phyloP scores from a whole-genome alignment of 2,329 filamentous ascomycete genomes.

The Leptographium procerum region DNA sequence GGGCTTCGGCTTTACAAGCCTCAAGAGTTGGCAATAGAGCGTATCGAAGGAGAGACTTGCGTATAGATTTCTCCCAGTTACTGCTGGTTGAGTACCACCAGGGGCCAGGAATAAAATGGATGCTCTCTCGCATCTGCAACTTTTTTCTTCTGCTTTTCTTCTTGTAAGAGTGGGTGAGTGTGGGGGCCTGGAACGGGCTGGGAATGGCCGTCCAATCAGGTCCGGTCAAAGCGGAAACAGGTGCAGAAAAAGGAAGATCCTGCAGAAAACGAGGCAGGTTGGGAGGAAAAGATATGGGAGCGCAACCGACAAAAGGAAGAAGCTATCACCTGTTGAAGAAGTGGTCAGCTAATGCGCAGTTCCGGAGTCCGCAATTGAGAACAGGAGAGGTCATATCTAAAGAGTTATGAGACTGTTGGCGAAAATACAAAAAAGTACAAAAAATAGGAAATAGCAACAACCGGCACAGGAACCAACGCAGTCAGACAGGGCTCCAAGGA shows the following conservation, averaged over 20 bases:
- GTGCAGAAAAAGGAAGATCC: neutral
- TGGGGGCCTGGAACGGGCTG: neutral
- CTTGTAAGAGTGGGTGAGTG: neutral
- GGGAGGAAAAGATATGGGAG: neutral
- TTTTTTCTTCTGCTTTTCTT: neutral
- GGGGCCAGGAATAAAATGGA: neutral
- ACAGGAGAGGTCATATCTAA: too few relatives aligned
- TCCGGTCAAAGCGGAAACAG: neutral
- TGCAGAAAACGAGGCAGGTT: neutral
- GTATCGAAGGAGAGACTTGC: too few relatives aligned
- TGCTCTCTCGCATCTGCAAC: neutral
- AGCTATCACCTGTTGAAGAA: neutral
- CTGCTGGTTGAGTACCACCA: neutral
- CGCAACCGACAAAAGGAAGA: neutral
- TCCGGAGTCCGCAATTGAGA: too few relatives aligned
- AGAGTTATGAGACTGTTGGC: too few relatives aligned
- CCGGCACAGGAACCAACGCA: neutral
- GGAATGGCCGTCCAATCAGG: neutral
- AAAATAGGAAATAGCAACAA: too few relatives aligned
- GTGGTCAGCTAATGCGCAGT: neutral
- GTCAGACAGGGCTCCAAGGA: too few relatives aligned
- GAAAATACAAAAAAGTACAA: too few relatives aligned
- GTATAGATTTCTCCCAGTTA: neutral
- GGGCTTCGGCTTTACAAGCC: too few relatives aligned
- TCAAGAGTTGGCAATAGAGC: too few relatives aligned